Percentiles rank a stretch among this genome's conserved stretches.
Conservation (phyloP, 2,329 filamentous ascomycete genomes). For the Mollisia scopiformis region DNA sequence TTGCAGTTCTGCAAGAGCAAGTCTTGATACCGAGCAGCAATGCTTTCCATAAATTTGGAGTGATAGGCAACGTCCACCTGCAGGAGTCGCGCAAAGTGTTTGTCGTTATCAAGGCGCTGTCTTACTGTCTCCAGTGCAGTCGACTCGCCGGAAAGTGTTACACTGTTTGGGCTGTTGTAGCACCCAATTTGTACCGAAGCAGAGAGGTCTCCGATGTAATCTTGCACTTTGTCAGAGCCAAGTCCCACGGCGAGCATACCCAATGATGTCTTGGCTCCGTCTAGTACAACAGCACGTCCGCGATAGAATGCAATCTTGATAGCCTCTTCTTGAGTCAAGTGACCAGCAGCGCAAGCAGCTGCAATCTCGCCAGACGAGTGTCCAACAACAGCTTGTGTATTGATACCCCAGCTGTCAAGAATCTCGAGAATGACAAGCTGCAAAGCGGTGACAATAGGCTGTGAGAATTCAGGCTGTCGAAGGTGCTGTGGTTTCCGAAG, state of each 20-base stretch:
- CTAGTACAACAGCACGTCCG: constrained; percentile 4
- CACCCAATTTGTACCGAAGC: constrained; percentile 30
- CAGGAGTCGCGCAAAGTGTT: constrained; percentile 26
- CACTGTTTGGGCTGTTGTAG: constrained; percentile 30
- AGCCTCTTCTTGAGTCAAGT: constrained; percentile 27
- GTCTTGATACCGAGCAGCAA: constrained; percentile 1
- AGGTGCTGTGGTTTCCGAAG: neutral
- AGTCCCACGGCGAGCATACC: constrained; percentile 24
- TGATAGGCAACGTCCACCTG: constrained; percentile 34
- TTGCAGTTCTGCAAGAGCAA: neutral
- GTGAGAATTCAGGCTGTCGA: constrained; percentile 20
- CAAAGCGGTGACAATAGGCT: constrained; percentile 48
- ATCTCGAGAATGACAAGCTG: constrained; percentile 49
- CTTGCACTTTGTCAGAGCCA: constrained; percentile 7
- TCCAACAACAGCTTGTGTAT: constrained; percentile 42
- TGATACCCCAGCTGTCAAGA: constrained; percentile 46
- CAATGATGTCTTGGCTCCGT: neutral
- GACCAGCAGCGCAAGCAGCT: constrained; percentile 46
- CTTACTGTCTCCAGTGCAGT: constrained; percentile 16
- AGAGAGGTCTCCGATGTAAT: constrained; percentile 4
- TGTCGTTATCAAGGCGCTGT: constrained; percentile 12
- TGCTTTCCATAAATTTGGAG: constrained; percentile 26
- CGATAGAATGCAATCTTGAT: constrained; percentile 20
- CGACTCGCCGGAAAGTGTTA: constrained; percentile 30
- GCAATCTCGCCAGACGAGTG: constrained; percentile 53